Evolutionary conservation across 768 basidiomycete genomes (phyloP).

Genomic region (Hericium rajendrae): DNA sequence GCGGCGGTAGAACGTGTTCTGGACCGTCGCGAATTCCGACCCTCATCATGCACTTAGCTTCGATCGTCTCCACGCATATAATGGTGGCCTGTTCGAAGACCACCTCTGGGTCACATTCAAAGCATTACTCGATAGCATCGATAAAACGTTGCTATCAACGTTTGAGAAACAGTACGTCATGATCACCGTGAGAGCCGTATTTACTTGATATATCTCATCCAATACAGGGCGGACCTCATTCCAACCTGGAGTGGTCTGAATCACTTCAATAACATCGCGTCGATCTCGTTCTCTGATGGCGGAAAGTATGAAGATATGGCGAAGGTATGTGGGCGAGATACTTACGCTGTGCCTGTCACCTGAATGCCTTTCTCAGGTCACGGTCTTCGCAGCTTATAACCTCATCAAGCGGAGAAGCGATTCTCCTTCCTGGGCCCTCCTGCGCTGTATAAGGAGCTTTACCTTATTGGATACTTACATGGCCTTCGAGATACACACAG

Average conservation of each 20-base stretch:
- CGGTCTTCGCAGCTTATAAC: slow-evolving; percentile 21
- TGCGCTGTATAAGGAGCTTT: slow-evolving; percentile 23
- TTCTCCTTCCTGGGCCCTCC: slow-evolving; percentile 17
- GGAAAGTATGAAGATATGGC: slow-evolving; percentile 27
- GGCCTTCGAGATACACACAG: slow-evolving; percentile 24
- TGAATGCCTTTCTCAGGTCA: slow-evolving; percentile 13
- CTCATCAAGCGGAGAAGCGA: slow-evolving; percentile 9
- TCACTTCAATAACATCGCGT: slow-evolving; percentile 21
- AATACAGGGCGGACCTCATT: slow-evolving; percentile 18
- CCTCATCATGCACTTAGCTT: slow-evolving; percentile 26
- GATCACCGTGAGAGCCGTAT: slow-evolving; percentile 4
- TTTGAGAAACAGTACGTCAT: slow-evolving; percentile 17
- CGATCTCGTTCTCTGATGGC: slow-evolving; percentile 25
- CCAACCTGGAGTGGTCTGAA: slow-evolving; percentile 27
- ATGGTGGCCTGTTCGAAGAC: slow-evolving; percentile 1
- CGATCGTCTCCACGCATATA: slow-evolving; percentile 27
- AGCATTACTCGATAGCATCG: slow-evolving; percentile 13
- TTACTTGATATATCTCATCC: not conserved
- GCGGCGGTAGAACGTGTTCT: slow-evolving; percentile 30
- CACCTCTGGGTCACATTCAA: not conserved
- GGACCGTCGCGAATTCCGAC: slow-evolving; percentile 25
- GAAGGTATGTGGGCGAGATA: slow-evolving; percentile 18
- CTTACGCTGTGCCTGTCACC: not conserved
- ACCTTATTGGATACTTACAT: slow-evolving; percentile 22
- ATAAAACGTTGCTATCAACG: slow-evolving; percentile 2